A percentile compares a stretch with the other conserved stretches of the same genome.
Evolutionary conservation across 2,329 filamentous ascomycete species (phyloP).

Genomic region (Phialemoniopsis sp.): DNA sequence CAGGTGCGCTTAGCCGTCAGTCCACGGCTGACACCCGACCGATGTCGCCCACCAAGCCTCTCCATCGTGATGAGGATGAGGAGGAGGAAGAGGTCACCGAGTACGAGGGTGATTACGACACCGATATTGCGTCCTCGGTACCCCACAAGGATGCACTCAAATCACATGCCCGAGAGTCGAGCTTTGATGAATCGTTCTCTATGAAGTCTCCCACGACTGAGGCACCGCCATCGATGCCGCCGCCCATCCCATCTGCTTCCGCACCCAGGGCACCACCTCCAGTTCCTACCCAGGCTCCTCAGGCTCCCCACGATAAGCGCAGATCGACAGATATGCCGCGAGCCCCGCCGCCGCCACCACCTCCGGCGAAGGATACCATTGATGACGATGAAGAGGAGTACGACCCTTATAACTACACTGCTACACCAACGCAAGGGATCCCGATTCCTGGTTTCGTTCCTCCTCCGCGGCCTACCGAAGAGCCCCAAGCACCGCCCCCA

Average conservation of each 20-base stretch:
- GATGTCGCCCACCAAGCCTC: constrained; percentile 35
- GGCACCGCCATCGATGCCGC: constrained; percentile 33
- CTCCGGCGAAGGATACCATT: constrained; percentile 39
- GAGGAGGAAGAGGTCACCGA: constrained; percentile 81
- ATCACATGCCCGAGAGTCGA: constrained; percentile 72
- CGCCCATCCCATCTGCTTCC: constrained; percentile 48
- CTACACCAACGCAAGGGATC: constrained; percentile 20
- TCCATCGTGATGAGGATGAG: constrained; percentile 49
- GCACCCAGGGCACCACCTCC: constrained; percentile 62
- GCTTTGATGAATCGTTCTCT: constrained; percentile 64
- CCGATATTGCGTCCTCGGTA: constrained; percentile 91
- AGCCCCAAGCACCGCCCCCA: constrained; percentile 39
- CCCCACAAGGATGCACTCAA: constrained; percentile 92
- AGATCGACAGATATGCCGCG: no score
- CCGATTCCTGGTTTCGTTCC: constrained; percentile 22
- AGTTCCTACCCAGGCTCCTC: constrained; percentile 50
- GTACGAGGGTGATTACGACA: constrained; percentile 97
- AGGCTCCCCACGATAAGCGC: not conserved
- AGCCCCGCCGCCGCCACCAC: constrained; percentile 36
- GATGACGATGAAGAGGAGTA: constrained; percentile 61
- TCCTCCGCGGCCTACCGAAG: constrained; percentile 14
- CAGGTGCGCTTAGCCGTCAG: constrained; percentile 48
- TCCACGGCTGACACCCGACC: constrained; percentile 53
- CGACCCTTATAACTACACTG: constrained; percentile 60
- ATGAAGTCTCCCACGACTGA: constrained; percentile 51